Conservation (phyloP, 2,329 filamentous ascomycete species). For the Amesomyces nigricolor region DNA sequence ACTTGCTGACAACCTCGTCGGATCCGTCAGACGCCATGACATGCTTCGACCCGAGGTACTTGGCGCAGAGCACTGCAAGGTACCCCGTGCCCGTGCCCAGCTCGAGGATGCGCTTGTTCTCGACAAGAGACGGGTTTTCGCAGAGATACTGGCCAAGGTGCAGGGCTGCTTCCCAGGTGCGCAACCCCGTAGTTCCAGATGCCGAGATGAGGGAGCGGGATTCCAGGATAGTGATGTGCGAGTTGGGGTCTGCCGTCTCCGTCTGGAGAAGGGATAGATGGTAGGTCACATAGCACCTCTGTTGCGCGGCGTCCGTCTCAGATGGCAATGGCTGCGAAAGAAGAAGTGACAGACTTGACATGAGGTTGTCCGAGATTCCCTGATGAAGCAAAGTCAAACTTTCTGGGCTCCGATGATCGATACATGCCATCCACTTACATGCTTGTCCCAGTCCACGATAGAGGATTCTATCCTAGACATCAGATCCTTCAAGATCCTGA, state of each 20-base stretch:
- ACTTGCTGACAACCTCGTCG: conserved; percentile 61
- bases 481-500: conserved; percentile 68
- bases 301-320: conserved; percentile 61
- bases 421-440: conserved; percentile 58
- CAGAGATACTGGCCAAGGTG: conserved; percentile 67
- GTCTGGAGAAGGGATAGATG: conserved; percentile 36
- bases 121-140: conserved; percentile 39
- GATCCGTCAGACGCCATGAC: conserved; percentile 70
- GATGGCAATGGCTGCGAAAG: conserved; percentile 59
- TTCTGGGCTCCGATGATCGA: neutral
- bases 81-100: conserved; percentile 74
- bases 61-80: conserved; percentile 67
- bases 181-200: conserved; percentile 66
- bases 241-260: conserved; percentile 2
- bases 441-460: conserved; percentile 75
- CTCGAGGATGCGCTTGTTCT: conserved; percentile 58
- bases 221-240: conserved; percentile 59
- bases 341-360: conserved; percentile 60
- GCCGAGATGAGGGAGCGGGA: conserved; percentile 63
- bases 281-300: conserved; percentile 72
- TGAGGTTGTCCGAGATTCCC: conserved; percentile 80
- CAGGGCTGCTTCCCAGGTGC: conserved; percentile 77
- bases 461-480: conserved; percentile 64
- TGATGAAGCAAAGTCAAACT: conserved; percentile 33
- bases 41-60: conserved; percentile 52